Evolutionary conservation across 2,329 filamentous ascomycete genomes (phyloP).

Genomic region (Sporothrix brasiliensis): DNA sequence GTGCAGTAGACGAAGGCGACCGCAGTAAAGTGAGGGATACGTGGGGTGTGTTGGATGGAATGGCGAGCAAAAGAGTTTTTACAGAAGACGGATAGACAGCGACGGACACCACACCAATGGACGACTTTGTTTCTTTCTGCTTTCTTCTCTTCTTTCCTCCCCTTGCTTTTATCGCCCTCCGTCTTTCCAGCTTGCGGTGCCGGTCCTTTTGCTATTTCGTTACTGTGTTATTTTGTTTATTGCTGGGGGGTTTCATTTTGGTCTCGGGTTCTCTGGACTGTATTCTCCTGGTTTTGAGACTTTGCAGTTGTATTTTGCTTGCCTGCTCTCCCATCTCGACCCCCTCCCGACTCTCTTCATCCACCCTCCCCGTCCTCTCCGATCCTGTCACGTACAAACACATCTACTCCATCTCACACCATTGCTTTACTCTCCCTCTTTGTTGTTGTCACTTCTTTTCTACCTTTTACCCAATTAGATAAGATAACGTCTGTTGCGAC

Average conservation of each 20-base stretch:
- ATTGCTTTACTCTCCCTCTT: neutral
- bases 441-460: neutral
- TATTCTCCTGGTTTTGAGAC: neutral
- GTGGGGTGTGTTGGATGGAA: neutral
- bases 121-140: neutral
- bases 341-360: neutral
- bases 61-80: neutral
- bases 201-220: neutral
- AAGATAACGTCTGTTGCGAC: slow-evolving; percentile 16
- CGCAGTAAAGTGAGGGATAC: neutral
- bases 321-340: neutral
- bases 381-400: neutral
- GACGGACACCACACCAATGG: slow-evolving; percentile 13
- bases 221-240: neutral
- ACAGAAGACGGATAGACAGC: slow-evolving; percentile 11
- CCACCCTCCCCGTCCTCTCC: neutral
- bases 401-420: neutral
- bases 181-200: neutral
- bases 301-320: slow-evolving; percentile 1
- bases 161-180: neutral
- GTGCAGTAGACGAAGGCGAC: slow-evolving; percentile 54
- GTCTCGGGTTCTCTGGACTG: neutral
- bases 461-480: slow-evolving; percentile 20
- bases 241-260: neutral
- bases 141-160: neutral